phyloP scores from a whole-genome alignment of 1,284 basidiomycete genomes.

The Hemileia vastatrix region DNA sequence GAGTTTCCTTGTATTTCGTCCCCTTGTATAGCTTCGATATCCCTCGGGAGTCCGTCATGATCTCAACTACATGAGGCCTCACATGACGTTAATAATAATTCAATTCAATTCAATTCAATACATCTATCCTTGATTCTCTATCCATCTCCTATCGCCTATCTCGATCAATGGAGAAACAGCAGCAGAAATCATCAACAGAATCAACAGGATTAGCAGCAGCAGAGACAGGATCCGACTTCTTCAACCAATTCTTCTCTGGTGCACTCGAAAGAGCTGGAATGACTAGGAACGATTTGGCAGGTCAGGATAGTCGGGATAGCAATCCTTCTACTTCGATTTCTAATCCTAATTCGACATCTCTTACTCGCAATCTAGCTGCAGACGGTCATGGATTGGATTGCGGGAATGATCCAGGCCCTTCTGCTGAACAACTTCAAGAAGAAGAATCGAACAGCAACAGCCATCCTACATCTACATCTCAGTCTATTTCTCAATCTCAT shows the following conservation, averaged over 20 bases:
- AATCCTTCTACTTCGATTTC: conserved; percentile 15
- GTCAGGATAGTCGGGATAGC: background rate
- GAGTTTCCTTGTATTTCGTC: too few relatives aligned
- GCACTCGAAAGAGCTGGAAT: conserved; percentile 29
- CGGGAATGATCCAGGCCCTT: conserved; percentile 28
- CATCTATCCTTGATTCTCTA: too few relatives aligned
- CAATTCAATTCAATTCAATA: too few relatives aligned
- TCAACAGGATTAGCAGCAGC: background rate
- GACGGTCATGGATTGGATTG: conserved; percentile 31
- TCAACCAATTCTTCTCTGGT: conserved; percentile 29
- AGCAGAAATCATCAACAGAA: background rate
- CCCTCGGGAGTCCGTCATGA: too few relatives aligned
- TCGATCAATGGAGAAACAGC: background rate
- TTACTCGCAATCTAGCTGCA: conserved; percentile 12
- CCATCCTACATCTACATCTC: background rate
- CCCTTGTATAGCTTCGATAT: too few relatives aligned
- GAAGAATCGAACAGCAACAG: background rate
- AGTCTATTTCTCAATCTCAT: background rate
- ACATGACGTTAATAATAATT: too few relatives aligned
- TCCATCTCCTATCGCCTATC: too few relatives aligned
- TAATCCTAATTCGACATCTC: conserved; percentile 23
- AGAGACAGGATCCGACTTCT: conserved; percentile 25
- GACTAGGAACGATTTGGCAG: conserved; percentile 25
- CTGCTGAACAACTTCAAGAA: background rate
- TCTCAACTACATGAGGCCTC: too few relatives aligned